These are phyloP conservation scores for Trichoderma harzianum DNA, from an alignment of 2,329 filamentous ascomycete species.

Conservation along the genomic window DNA sequence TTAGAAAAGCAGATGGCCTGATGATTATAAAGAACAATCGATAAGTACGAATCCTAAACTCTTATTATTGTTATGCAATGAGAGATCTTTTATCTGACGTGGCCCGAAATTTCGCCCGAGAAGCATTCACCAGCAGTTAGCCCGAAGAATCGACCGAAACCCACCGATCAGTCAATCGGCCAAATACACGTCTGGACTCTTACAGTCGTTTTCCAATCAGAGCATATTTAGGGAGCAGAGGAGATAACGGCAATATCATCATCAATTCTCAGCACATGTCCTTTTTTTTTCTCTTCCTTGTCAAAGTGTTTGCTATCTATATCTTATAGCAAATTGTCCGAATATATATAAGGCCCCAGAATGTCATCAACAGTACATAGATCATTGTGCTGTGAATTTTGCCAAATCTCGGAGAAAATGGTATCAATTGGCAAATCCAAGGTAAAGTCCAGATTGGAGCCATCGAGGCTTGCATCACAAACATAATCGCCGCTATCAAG, in stretches of 20 bases:
- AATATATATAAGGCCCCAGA: background rate
- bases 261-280: background rate
- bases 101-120: background rate
- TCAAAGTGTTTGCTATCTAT: background rate
- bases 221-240: background rate
- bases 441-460: background rate
- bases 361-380: background rate
- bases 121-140: background rate
- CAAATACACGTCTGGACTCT: background rate
- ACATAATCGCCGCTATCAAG: background rate
- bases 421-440: background rate
- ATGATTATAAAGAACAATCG: background rate
- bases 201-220: background rate
- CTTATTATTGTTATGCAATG: background rate
- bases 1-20: background rate
- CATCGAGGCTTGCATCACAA: background rate
- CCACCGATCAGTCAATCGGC: background rate
- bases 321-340: background rate
- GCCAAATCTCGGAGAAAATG: background rate
- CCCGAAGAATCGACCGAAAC: background rate
- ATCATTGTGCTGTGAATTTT: background rate
- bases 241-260: background rate
- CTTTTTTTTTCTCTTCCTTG: background rate
- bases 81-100: background rate
- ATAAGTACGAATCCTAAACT: background rate